These are phyloP conservation scores for Ustilago crameri DNA, from an alignment of 1,284 basidiomycete species.

Conservation along the genomic window DNA sequence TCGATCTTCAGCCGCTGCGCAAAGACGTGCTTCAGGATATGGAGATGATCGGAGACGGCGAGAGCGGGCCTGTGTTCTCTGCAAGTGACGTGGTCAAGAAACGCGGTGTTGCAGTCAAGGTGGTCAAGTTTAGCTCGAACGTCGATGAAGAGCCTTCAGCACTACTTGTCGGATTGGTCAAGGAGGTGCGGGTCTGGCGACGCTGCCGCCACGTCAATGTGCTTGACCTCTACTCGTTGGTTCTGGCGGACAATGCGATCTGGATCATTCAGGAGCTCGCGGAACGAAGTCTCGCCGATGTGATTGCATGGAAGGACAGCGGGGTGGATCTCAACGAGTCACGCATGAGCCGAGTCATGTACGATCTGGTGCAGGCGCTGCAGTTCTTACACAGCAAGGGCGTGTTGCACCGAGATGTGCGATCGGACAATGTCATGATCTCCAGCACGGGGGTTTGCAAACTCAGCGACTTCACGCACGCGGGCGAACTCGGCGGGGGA, in stretches of 20 bases:
- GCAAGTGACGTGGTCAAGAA: conserved; percentile 33
- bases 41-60: conserved; percentile 58
- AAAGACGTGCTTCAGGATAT: conserved; percentile 27
- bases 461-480: conserved; percentile 59
- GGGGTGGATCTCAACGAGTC: conserved; percentile 43
- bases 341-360: conserved; percentile 53
- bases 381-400: conserved; percentile 46
- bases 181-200: conserved; percentile 55
- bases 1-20: conserved; percentile 24
- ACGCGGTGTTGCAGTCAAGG: conserved; percentile 53
- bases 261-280: conserved; percentile 61
- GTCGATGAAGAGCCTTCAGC: conserved; percentile 33
- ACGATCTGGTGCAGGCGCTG: conserved; percentile 49
- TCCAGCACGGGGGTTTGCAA: conserved; percentile 53
- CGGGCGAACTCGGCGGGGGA: conserved; percentile 34
- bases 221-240: conserved; percentile 46
- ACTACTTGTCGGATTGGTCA: conserved; percentile 40
- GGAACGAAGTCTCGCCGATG: conserved; percentile 53
- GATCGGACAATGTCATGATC: conserved; percentile 57
- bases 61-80: conserved; percentile 55
- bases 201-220: conserved; percentile 48
- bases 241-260: conserved; percentile 36
- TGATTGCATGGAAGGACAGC: conserved; percentile 45
- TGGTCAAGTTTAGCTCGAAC: conserved; percentile 34
- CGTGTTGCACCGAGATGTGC: conserved; percentile 56